Evolutionary conservation across 345 rosid species (phyloP).

Genomic region (Rhizophora mangle): DNA sequence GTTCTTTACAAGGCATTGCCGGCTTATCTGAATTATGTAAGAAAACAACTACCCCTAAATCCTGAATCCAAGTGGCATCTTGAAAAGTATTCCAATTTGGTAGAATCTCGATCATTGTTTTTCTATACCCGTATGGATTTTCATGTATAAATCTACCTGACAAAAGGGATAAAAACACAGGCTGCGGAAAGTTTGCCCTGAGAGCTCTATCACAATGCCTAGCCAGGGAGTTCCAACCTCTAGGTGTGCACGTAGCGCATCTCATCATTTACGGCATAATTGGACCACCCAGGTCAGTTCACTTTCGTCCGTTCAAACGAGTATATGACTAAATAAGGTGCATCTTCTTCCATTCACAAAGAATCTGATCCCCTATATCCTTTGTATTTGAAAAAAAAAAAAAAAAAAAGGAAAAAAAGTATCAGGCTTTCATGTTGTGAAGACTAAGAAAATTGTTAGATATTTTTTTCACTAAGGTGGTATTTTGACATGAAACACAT

Average conservation of each 20-base stretch:
- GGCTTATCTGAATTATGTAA: slow-evolving; percentile 90
- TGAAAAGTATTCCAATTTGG: neutral
- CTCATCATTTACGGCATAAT: slow-evolving; percentile 76
- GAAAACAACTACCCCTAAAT: neutral
- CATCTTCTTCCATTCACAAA: too few species aligned
- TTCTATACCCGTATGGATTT: too few species aligned
- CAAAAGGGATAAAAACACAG: slow-evolving; percentile 20
- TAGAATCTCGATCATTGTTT: neutral
- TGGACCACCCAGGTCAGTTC: slow-evolving; percentile 62
- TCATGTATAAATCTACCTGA: too few species aligned
- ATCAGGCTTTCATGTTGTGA: too few species aligned
- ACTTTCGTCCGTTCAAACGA: neutral
- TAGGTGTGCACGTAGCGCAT: slow-evolving; percentile 87
- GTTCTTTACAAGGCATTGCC: slow-evolving; percentile 73
- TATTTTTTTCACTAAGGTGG: too few species aligned
- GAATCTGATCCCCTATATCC: too few species aligned
- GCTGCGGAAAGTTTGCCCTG: slow-evolving; percentile 79
- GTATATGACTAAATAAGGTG: too few species aligned
- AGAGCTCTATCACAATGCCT: slow-evolving; percentile 74
- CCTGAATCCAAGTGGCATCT: neutral
- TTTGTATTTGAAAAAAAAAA: too few species aligned
- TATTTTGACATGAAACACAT: too few species aligned
- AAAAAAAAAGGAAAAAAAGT: too few species aligned
- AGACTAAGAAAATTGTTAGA: too few species aligned
- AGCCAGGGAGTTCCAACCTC: slow-evolving; percentile 65